A percentile compares a stretch with the other conserved stretches of the same genome.
These are phyloP conservation scores for Parasitella parasitica DNA, from an alignment of 371 early-diverging fungal genomes.

Conservation along the genomic window DNA sequence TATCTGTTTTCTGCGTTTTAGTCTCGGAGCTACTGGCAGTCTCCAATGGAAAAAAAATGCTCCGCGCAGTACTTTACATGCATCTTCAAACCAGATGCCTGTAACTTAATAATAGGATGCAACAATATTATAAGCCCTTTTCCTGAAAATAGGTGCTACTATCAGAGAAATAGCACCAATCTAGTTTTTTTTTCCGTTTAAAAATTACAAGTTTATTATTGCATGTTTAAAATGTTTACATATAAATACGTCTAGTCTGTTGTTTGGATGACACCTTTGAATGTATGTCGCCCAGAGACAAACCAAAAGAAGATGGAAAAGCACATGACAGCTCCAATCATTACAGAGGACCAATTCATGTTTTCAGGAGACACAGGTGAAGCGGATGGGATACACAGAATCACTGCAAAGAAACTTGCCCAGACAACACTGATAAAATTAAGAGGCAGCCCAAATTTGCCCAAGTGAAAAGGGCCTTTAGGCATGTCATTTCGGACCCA, in stretches of 20 bases:
- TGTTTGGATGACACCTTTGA: constrained; percentile 5
- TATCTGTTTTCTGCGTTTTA: not conserved
- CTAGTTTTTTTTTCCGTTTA: too few species aligned
- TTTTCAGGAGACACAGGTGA: constrained; percentile 20
- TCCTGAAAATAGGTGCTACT: too few species aligned
- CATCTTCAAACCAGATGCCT: not conserved
- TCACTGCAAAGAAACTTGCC: constrained; percentile 27
- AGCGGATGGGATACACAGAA: constrained; percentile 26
- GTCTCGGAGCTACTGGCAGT: not conserved
- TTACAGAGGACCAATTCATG: constrained; percentile 33
- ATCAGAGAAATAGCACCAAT: too few species aligned
- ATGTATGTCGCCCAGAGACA: constrained; percentile 18
- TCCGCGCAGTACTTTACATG: not conserved
- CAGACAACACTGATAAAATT: constrained; percentile 30
- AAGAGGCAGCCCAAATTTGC: constrained; percentile 20
- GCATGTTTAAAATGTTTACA: not conserved
- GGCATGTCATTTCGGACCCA: constrained; percentile 28
- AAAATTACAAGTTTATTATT: too few species aligned
- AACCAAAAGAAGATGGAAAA: constrained; percentile 29
- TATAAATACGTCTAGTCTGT: not conserved
- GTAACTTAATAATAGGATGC: too few species aligned
- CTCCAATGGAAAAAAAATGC: not conserved
- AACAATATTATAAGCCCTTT: too few species aligned
- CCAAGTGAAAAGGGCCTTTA: constrained; percentile 31
- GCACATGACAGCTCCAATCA: constrained; percentile 23